Conservation (phyloP, 2,329 filamentous ascomycete genomes). For the Scedosporium apiospermum region DNA sequence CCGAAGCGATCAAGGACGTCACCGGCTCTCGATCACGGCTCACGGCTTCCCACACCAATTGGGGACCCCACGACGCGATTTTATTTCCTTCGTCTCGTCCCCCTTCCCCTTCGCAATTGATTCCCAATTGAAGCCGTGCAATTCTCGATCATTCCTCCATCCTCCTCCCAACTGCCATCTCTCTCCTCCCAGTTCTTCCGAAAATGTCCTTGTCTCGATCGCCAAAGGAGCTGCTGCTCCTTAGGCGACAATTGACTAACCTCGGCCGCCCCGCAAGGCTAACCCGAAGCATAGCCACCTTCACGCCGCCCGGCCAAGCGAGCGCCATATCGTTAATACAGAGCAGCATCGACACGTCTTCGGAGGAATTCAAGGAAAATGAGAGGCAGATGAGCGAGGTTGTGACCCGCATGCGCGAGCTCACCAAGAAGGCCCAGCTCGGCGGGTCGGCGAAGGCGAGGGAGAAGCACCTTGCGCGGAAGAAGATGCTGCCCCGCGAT, state of each 20-base stretch:
- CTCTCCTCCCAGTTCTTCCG: conserved; percentile 7
- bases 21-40: neutral
- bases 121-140: neutral
- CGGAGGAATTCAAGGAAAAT: conserved; percentile 75
- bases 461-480: conserved; percentile 76
- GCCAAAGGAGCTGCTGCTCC: conserved; percentile 32
- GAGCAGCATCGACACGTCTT: conserved; percentile 65
- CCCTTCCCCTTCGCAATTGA: too few relatives aligned
- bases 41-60: too few relatives aligned
- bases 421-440: conserved; percentile 62
- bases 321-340: conserved; percentile 73
- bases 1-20: neutral
- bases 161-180: conserved; percentile 5
- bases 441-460: conserved; percentile 76
- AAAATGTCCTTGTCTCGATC: conserved; percentile 39
- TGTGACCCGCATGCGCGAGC: conserved; percentile 54
- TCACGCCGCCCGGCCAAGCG: conserved; percentile 74
- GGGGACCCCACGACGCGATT: too few relatives aligned
- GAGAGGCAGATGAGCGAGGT: conserved; percentile 65
- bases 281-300: conserved; percentile 52
- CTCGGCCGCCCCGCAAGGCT: conserved; percentile 17
- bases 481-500: conserved; percentile 92
- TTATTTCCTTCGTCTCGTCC: too few relatives aligned
- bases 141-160: neutral
- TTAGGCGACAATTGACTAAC: conserved; percentile 31